These are phyloP conservation scores for Tilletia indica DNA, from an alignment of 1,284 basidiomycete genomes.

Conservation along the genomic window DNA sequence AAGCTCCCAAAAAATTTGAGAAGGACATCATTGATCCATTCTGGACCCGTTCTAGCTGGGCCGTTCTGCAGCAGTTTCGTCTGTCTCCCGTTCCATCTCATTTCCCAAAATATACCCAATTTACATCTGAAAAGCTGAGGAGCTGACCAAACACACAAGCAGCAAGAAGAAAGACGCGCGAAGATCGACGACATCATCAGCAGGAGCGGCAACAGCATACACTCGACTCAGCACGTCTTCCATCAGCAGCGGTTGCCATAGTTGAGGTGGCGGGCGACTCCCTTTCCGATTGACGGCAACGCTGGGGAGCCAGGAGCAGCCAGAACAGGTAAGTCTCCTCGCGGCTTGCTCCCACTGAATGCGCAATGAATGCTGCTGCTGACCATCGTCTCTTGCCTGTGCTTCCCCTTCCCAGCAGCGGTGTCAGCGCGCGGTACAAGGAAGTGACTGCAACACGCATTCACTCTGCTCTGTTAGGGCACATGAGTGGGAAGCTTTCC, in stretches of 20 bases:
- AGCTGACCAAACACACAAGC: neutral
- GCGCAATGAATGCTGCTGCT: too few relatives aligned
- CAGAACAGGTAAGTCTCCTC: neutral
- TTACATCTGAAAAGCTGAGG: neutral
- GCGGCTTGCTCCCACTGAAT: too few relatives aligned
- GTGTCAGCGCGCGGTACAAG: neutral
- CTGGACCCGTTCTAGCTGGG: too few relatives aligned
- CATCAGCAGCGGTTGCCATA: neutral
- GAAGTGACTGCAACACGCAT: neutral
- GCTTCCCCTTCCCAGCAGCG: neutral
- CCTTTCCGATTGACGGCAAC: neutral
- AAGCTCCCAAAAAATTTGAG: neutral
- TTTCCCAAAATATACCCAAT: neutral
- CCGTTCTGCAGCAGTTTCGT: too few relatives aligned
- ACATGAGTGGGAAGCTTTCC: conserved; percentile 2
- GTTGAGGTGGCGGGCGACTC: neutral
- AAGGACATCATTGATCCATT: neutral
- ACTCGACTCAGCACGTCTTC: neutral
- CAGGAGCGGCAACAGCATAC: neutral
- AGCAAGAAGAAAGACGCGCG: neutral
- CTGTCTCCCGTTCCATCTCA: neutral
- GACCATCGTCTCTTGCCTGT: too few relatives aligned
- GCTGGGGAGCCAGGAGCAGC: neutral
- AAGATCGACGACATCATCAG: neutral
- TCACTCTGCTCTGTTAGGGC: neutral